phyloP scores from a whole-genome alignment of 371 early-diverging fungal species.

The Syncephalastrum racemosum region DNA sequence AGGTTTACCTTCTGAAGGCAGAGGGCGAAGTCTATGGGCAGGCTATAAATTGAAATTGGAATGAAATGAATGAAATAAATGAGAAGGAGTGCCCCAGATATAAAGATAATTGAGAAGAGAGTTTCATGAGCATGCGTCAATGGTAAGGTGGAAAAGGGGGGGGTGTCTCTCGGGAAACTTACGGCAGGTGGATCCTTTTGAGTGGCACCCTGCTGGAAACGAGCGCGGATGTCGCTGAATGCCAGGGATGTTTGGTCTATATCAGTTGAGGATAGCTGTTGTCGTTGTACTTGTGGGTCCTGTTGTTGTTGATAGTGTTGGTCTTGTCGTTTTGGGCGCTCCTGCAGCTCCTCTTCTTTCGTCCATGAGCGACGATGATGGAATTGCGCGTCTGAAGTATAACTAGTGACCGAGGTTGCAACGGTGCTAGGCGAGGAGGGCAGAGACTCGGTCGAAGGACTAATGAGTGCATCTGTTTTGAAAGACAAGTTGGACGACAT shows the following conservation, averaged over 20 bases:
- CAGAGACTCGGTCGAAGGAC: conserved; percentile 16
- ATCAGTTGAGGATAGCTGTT: neutral
- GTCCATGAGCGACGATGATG: conserved; percentile 2
- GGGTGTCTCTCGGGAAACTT: no score
- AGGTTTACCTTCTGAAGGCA: no score
- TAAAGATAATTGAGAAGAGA: no score
- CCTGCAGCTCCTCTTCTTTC: conserved; percentile 1
- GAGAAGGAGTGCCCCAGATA: no score
- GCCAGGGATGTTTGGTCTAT: conserved; percentile 32
- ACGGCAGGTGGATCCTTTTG: neutral
- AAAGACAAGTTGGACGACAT: conserved; percentile 7
- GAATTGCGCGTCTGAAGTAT: conserved; percentile 8
- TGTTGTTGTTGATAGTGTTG: no score
- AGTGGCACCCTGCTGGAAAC: conserved; percentile 30
- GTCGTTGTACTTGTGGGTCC: no score
- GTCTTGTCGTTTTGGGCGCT: conserved; percentile 5
- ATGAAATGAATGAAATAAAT: no score
- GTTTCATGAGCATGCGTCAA: no score
- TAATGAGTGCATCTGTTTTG: neutral
- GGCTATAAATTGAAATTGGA: no score
- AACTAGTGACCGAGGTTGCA: conserved; percentile 16
- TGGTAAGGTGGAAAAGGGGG: no score
- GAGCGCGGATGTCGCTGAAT: conserved; percentile 46
- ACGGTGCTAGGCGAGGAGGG: conserved; percentile 14
- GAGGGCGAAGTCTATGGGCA: no score